Percentiles rank a stretch among this genome's conserved stretches.
These are phyloP conservation scores for Histomonas meleagridis DNA, from an alignment of 208 protist genomes.

Conservation along the genomic window DNA sequence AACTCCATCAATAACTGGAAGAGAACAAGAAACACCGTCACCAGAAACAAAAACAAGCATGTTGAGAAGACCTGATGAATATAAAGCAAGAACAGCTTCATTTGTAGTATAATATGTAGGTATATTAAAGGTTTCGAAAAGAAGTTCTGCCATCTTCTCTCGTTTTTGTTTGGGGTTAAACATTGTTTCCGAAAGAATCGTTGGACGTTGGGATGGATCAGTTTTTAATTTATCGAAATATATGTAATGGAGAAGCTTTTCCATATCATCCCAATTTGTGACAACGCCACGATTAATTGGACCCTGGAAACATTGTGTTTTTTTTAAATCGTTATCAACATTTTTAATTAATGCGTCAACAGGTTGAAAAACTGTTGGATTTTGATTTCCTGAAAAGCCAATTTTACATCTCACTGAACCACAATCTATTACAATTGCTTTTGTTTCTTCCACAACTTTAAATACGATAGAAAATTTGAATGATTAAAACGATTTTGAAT, in stretches of 20 bases:
- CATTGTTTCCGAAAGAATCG: constrained; percentile 70
- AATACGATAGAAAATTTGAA: background rate
- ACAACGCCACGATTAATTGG: constrained; percentile 49
- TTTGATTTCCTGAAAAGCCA: constrained; percentile 79
- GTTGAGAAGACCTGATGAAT: constrained; percentile 67
- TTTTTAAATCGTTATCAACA: too few relatives aligned
- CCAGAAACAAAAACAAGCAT: constrained; percentile 79
- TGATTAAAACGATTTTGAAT: too few relatives aligned
- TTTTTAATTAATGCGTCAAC: too few relatives aligned
- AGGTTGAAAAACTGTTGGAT: too few relatives aligned
- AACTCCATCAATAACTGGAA: constrained; percentile 78
- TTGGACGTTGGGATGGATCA: constrained; percentile 26
- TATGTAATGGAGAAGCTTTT: constrained; percentile 46
- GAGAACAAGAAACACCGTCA: constrained; percentile 81
- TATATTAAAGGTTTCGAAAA: constrained; percentile 70
- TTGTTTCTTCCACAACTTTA: background rate
- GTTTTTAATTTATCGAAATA: constrained; percentile 47
- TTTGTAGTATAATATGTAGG: constrained; percentile 68
- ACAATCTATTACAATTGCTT: constrained; percentile 72
- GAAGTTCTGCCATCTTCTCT: constrained; percentile 72
- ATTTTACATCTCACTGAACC: constrained; percentile 66
- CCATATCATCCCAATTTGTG: constrained; percentile 45
- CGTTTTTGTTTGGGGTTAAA: constrained; percentile 70
- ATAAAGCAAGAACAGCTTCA: constrained; percentile 84
- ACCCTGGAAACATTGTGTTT: too few relatives aligned